Conservation (phyloP, 257 asterid species). For the Forsythia suspensa region DNA sequence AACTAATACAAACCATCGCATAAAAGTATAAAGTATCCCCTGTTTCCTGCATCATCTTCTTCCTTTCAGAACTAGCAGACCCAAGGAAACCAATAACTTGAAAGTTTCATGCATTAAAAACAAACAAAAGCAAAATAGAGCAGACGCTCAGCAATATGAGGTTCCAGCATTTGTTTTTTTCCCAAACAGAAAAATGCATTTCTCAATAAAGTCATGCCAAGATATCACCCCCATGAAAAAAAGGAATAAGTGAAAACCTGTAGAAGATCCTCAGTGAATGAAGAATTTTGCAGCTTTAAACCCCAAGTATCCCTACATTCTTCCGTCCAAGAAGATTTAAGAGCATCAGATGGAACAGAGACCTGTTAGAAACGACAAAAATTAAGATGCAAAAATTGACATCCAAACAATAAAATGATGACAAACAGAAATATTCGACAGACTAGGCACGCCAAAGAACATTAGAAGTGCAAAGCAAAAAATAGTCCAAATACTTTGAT, state of each 20-base stretch:
- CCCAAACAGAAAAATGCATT: not conserved
- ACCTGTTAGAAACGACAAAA: slow-evolving; percentile 45
- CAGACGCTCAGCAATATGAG: not conserved
- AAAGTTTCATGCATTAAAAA: not conserved
- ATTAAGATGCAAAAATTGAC: not conserved
- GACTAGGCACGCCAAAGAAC: slow-evolving; percentile 14
- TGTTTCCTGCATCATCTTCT: not conserved
- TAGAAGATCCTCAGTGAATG: slow-evolving; percentile 62
- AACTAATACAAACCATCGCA: not conserved
- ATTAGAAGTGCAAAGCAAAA: slow-evolving; percentile 13
- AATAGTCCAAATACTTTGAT: not conserved
- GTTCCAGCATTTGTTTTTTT: not conserved
- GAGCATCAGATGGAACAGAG: slow-evolving; percentile 74
- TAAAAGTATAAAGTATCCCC: not conserved
- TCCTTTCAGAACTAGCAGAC: not conserved
- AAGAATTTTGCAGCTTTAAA: slow-evolving; percentile 56
- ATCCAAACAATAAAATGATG: not conserved
- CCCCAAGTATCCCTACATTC: slow-evolving; percentile 77
- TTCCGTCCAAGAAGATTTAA: slow-evolving; percentile 82
- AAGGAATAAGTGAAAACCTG: slow-evolving; percentile 48
- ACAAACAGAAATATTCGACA: slow-evolving; percentile 1
- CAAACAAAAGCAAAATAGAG: not conserved
- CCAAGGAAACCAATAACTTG: not conserved
- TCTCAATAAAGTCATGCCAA: slow-evolving; percentile 7
- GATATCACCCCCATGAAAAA: not conserved